Conservation (phyloP, 2,329 filamentous ascomycete species). For the Apiospora aurea region DNA sequence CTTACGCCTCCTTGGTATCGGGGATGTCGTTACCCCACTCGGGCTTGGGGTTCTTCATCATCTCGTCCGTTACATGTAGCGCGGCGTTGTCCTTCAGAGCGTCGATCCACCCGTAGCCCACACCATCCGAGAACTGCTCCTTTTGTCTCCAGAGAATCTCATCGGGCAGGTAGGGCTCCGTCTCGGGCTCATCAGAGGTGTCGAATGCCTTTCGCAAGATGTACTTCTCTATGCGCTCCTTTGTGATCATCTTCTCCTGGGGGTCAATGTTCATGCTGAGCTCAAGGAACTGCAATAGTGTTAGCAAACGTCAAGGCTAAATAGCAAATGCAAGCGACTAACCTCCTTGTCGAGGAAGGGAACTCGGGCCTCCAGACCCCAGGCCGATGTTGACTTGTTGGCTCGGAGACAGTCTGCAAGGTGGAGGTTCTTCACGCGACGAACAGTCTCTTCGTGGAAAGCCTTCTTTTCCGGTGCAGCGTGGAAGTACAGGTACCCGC, state of each 20-base stretch:
- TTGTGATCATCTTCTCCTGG: slow-evolving; percentile 92
- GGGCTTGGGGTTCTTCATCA: slow-evolving; percentile 97
- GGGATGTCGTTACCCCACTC: slow-evolving; percentile 95
- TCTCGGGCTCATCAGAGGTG: slow-evolving; percentile 82
- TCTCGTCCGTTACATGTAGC: slow-evolving; percentile 89
- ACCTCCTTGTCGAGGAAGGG: slow-evolving; percentile 95
- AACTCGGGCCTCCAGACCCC: slow-evolving; percentile 97
- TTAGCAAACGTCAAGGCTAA: neutral
- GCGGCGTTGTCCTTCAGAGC: slow-evolving; percentile 94
- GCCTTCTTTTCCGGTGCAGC: slow-evolving; percentile 86
- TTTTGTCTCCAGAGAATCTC: slow-evolving; percentile 98
- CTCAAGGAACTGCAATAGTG: slow-evolving; percentile 77
- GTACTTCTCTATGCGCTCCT: slow-evolving; percentile 93
- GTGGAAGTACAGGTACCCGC: slow-evolving; percentile 98
- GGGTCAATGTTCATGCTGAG: slow-evolving; percentile 93
- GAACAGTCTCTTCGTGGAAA: slow-evolving; percentile 96
- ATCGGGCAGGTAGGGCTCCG: slow-evolving; percentile 88
- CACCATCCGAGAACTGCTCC: slow-evolving; percentile 98
- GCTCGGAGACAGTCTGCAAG: slow-evolving; percentile 94
- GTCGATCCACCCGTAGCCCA: slow-evolving; percentile 99
- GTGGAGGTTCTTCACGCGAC: slow-evolving; percentile 95
- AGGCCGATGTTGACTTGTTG: slow-evolving; percentile 98
- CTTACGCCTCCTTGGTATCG: slow-evolving; percentile 93
- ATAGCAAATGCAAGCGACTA: slow-evolving; percentile 36
- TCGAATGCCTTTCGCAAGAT: slow-evolving; percentile 98